Conservation (phyloP, 1,139 yeast genomes). For the Blastobotrys raffinosifermentans region DNA sequence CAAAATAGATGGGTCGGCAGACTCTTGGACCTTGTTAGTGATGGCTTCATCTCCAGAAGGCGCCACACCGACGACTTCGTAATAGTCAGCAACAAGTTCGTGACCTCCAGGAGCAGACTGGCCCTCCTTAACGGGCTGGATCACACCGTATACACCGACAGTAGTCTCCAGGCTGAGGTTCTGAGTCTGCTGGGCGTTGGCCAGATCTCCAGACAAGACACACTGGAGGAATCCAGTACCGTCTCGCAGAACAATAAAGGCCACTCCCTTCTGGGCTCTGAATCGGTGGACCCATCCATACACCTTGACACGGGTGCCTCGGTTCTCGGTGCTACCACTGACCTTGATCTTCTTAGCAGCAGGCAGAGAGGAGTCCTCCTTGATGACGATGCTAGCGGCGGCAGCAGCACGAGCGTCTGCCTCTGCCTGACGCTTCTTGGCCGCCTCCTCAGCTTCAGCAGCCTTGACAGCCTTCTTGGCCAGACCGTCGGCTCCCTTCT, state of each 20-base stretch:
- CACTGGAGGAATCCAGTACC: conserved; percentile 90
- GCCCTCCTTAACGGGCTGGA: conserved; percentile 87
- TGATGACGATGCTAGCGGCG: conserved; percentile 71
- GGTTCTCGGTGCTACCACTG: conserved; percentile 43
- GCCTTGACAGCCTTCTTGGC: conserved; percentile 87
- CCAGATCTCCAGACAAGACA: conserved; percentile 84
- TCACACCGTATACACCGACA: conserved; percentile 68
- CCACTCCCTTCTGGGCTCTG: conserved; percentile 87
- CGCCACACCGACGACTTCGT: conserved; percentile 83
- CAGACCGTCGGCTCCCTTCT: conserved; percentile 89
- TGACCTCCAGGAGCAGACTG: conserved; percentile 97
- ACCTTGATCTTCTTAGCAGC: conserved; percentile 65
- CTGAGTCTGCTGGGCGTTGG: conserved; percentile 79
- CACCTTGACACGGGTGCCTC: conserved; percentile 63
- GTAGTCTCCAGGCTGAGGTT: conserved; percentile 88
- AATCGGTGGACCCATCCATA: conserved; percentile 97
- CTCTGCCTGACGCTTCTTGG: conserved; percentile 53
- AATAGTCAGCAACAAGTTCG: conserved; percentile 86
- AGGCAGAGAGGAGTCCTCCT: conserved; percentile 69
- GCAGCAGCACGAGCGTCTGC: conserved; percentile 63
- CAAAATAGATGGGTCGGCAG: conserved; percentile 86
- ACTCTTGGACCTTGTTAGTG: conserved; percentile 89
- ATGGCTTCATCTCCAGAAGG: conserved; percentile 96
- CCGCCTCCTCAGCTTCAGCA: conserved; percentile 41
- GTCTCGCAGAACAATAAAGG: conserved; percentile 87